Evolutionary conservation across 2,329 filamentous ascomycete species (phyloP).

Genomic region (Botrytis squamosa): DNA sequence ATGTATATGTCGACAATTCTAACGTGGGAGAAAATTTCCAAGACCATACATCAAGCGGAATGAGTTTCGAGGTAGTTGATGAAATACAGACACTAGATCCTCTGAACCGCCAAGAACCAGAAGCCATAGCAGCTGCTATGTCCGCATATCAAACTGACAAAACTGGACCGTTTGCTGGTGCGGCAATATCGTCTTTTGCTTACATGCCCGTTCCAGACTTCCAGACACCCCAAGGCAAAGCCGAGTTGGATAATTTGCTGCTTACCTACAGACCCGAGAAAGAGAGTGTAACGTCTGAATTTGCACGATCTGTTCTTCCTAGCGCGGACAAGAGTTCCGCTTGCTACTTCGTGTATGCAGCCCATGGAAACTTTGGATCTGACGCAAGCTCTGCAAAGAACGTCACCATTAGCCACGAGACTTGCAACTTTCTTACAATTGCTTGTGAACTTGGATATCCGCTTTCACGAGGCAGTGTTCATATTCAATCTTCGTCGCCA

Average conservation of each 20-base stretch:
- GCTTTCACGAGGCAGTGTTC: constrained; percentile 45
- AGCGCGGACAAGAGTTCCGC: constrained; percentile 1
- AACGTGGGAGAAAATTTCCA: constrained; percentile 29
- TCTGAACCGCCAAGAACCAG: neutral
- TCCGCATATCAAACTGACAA: neutral
- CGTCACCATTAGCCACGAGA: neutral
- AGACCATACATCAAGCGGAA: constrained; percentile 12
- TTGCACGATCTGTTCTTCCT: neutral
- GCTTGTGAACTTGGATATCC: constrained; percentile 45
- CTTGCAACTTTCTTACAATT: constrained; percentile 54
- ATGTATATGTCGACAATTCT: constrained; percentile 26
- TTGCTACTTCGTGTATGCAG: neutral
- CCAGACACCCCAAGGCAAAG: neutral
- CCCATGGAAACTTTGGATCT: neutral
- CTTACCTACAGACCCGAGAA: neutral
- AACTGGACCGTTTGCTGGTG: neutral
- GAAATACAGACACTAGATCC: neutral
- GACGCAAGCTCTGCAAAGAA: neutral
- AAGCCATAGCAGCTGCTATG: neutral
- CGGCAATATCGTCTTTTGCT: neutral
- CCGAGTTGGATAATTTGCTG: neutral
- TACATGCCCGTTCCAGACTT: neutral
- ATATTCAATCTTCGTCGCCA: constrained; percentile 41
- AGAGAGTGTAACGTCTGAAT: neutral
- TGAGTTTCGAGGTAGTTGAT: neutral